Evolutionary conservation across 116 monocot species (phyloP).

Genomic region (Papilionanthe hybrid): DNA sequence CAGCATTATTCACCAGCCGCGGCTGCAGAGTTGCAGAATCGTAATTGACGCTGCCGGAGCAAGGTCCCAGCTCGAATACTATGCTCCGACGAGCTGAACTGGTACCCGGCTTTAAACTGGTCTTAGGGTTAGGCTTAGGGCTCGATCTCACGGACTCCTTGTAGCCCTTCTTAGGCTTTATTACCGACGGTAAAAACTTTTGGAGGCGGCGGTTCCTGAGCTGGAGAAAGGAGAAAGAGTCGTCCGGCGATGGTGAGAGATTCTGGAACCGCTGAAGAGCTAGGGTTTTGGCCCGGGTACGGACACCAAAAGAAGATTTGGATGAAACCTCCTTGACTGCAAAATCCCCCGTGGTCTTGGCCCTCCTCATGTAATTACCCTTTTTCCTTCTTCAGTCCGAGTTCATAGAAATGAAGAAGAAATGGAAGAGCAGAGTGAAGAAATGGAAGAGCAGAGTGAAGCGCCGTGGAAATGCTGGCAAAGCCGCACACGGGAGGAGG

Average conservation of each 20-base stretch:
- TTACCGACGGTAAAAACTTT: constrained; percentile 2
- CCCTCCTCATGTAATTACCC: constrained; percentile 19
- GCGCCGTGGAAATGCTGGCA: not conserved
- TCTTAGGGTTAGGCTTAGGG: not conserved
- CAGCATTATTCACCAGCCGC: constrained; percentile 1
- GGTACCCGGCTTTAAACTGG: not conserved
- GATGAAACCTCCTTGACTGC: constrained; percentile 13
- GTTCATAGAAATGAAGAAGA: constrained; percentile 4
- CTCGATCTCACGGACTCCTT: not conserved
- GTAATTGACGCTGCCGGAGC: not conserved
- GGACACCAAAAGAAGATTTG: constrained; percentile 11
- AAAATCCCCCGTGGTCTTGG: constrained; percentile 12
- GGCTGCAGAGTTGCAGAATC: not conserved
- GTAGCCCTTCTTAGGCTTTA: constrained; percentile 1
- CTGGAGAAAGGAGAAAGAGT: constrained; percentile 18
- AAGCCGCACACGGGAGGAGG: not conserved
- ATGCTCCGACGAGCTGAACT: constrained; percentile 7
- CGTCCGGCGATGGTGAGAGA: not conserved
- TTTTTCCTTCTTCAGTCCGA: not conserved
- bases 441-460: too few relatives aligned
- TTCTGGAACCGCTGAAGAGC: constrained; percentile 15
- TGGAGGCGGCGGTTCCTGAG: constrained; percentile 27
- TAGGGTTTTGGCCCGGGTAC: constrained; percentile 21
- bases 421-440: not conserved
- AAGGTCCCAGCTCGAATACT: not conserved